These are phyloP conservation scores for Chlamydomonas eustigma DNA, from an alignment of 139 green algal species.

Conservation along the genomic window DNA sequence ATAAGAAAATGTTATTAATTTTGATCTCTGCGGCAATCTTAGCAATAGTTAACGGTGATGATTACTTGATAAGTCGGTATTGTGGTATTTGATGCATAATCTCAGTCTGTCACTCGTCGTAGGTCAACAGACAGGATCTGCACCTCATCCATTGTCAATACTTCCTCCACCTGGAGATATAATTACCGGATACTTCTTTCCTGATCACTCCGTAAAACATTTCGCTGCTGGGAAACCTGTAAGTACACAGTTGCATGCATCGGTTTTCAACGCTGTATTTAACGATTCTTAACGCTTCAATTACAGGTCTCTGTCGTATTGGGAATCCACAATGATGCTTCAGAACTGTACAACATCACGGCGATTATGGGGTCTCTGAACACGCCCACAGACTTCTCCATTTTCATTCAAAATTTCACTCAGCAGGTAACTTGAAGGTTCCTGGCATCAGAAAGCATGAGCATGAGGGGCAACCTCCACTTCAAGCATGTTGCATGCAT, in stretches of 20 bases:
- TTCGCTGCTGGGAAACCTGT: conserved; percentile 38
- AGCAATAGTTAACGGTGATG: no score
- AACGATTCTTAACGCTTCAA: not conserved
- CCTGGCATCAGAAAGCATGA: no score
- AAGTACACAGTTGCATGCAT: not conserved
- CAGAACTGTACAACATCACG: conserved; percentile 57
- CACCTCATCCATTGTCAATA: conserved; percentile 31
- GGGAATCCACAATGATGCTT: conserved; percentile 55
- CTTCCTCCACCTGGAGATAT: conserved; percentile 29
- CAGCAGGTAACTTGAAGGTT: conserved; percentile 32
- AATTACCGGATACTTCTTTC: conserved; percentile 31
- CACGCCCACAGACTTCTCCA: conserved; percentile 44
- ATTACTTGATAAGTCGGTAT: no score
- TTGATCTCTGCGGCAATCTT: no score
- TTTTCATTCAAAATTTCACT: conserved; percentile 73
- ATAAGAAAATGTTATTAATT: no score
- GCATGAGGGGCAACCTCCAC: no score
- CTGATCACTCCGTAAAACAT: conserved; percentile 21
- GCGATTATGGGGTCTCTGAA: conserved; percentile 69
- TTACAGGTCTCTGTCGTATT: conserved; percentile 45
- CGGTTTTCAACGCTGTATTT: not conserved
- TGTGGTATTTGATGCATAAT: no score
- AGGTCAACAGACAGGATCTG: no score
- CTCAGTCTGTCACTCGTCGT: no score
- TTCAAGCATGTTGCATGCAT: no score